Conservation (phyloP, 768 basidiomycete genomes). For the Lactifluus echinatus region DNA sequence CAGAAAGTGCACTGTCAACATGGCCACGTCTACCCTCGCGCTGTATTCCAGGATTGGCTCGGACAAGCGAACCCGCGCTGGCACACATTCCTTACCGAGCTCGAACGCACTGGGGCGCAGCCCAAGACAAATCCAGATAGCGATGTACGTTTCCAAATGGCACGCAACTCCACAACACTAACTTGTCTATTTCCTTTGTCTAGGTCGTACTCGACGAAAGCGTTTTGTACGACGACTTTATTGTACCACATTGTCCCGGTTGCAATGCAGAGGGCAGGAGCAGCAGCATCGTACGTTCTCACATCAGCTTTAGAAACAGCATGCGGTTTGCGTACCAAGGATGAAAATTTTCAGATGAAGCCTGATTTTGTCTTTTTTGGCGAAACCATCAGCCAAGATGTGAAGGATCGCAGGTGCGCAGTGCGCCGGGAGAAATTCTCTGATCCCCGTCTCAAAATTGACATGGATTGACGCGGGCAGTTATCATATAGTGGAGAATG, state of each 20-base stretch:
- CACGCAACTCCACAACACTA: no score
- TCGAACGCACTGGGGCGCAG: slow-evolving; percentile 47
- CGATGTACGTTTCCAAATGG: slow-evolving; percentile 48
- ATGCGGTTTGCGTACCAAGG: neutral
- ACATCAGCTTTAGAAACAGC: slow-evolving; percentile 15
- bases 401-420: slow-evolving; percentile 61
- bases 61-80: slow-evolving; percentile 70
- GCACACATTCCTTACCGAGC: slow-evolving; percentile 58
- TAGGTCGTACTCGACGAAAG: slow-evolving; percentile 75
- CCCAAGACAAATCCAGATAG: slow-evolving; percentile 89
- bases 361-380: slow-evolving; percentile 85
- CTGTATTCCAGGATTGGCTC: slow-evolving; percentile 66
- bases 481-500: slow-evolving; percentile 45
- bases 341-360: slow-evolving; percentile 45
- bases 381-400: slow-evolving; percentile 62
- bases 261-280: slow-evolving; percentile 52
- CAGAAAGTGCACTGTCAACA: slow-evolving; percentile 71
- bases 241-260: slow-evolving; percentile 66
- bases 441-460: neutral
- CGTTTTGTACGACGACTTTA: slow-evolving; percentile 65
- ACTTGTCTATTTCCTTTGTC: neutral
- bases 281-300: slow-evolving; percentile 47
- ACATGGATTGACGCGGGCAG: slow-evolving; percentile 32
- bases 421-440: neutral
- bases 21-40: slow-evolving; percentile 60